Evolutionary conservation across 176 grass and related monocot species (phyloP), one percentile per base, ranked within the genome.

Genomic region (Eragrostis nindensis): DNA sequence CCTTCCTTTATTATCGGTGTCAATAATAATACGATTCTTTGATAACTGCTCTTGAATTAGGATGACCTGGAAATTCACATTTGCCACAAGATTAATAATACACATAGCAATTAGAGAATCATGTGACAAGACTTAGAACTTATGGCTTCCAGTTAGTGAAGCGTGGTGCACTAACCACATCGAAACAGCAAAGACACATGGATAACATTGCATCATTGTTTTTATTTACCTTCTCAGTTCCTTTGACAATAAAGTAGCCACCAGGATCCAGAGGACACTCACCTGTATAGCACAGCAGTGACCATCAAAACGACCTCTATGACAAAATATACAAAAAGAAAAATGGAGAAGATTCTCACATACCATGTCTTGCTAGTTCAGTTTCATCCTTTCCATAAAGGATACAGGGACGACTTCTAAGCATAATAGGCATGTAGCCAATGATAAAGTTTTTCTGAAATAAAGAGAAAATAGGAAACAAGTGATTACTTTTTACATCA

Each of bases 11-110:
- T 68, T 77, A 76, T 98, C 96, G 0, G 74, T 98, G 49, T 95
- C 96, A 15, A 95, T 89, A 75, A 98, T 91, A 78, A 98, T 98
- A 85, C 88, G 92, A 89, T 98, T 98, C 80, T 98, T 98, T 32
- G 90, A 95, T 66, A 98, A 82, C 49, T 98, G 96, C 65, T 98
- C 96, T 80, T 98, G 96, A 84, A 98, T 98, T 84, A 98, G 78
- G 75, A 98, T 93, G 78, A 98, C 95, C 95, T 98, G 74, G 65
- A 74, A 91, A 80, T 45, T n/a, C 81, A 22, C 68, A 76, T 32
- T 49, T 41, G 44, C 39, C 40, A 2, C 55, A 85, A 80, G 71
- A 77, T 74, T 43, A 63, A 70, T 57, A 41, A n/a, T 24, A 8
- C 39, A 74, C 22, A 74, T 6, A 68, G 19, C 42, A 71, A 19